Evolutionary conservation across 2,329 filamentous ascomycete genomes (phyloP).

Genomic region (Clarireedia hainanense): DNA sequence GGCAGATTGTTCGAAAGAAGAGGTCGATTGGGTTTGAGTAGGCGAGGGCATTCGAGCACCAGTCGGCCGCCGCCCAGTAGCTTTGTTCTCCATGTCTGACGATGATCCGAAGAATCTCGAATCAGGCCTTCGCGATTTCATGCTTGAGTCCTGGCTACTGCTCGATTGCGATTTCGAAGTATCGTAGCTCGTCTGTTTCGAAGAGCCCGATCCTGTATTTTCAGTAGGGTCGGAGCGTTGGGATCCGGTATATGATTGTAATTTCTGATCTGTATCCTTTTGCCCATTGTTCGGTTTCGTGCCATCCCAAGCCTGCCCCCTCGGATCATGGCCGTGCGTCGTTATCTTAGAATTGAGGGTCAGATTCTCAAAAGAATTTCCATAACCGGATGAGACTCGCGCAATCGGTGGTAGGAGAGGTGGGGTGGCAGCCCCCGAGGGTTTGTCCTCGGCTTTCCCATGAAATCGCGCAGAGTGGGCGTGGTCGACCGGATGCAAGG

Average conservation of each 20-base stretch:
- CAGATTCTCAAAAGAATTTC: conserved; percentile 5
- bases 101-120: conserved; percentile 12
- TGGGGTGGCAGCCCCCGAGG: conserved; percentile 34
- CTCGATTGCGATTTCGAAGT: conserved; percentile 12
- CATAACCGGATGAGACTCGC: conserved; percentile 28
- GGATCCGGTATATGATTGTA: conserved; percentile 15
- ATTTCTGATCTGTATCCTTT: conserved; percentile 11
- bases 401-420: conserved; percentile 38
- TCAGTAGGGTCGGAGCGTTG: conserved; percentile 22
- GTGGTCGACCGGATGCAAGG: conserved; percentile 20
- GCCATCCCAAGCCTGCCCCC: conserved; percentile 8
- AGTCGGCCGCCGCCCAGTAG: conserved; percentile 18
- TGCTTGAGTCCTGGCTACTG: conserved; percentile 11
- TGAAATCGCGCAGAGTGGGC: conserved; percentile 23
- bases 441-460: conserved; percentile 13
- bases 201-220: conserved; percentile 11
- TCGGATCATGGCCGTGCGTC: conserved; percentile 1
- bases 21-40: conserved; percentile 12
- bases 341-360: conserved; percentile 1
- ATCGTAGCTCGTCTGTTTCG: conserved; percentile 15
- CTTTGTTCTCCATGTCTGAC: conserved; percentile 16
- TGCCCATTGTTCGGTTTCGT: conserved; percentile 8
- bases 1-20: conserved; percentile 19
- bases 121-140: conserved; percentile 13
- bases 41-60: conserved; percentile 23